These are phyloP conservation scores for Polygonum maritimum DNA, from an alignment of 148 eudicot genomes.

Conservation along the genomic window DNA sequence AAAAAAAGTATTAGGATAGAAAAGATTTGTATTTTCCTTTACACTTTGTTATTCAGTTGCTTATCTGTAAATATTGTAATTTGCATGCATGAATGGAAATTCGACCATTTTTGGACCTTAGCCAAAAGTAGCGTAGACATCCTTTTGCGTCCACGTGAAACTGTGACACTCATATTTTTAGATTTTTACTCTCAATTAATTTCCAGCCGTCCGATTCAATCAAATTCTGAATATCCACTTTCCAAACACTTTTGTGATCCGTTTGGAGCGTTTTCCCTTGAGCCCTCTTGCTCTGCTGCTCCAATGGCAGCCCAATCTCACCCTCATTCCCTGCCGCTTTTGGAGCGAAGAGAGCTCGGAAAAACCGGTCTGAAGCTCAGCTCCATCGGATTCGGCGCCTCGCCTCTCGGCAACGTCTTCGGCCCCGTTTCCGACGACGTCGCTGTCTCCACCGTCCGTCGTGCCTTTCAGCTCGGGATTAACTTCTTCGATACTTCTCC, in stretches of 20 bases:
- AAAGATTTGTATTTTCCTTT: no score
- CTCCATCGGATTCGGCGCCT: constrained; percentile 87
- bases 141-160: background rate
- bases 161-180: no score
- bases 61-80: no score
- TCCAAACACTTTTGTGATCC: background rate
- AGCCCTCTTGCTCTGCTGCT: background rate
- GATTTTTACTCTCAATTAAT: background rate
- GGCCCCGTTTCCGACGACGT: constrained; percentile 62
- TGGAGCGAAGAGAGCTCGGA: constrained; percentile 67
- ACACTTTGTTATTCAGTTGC: no score
- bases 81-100: no score
- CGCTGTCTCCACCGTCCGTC: constrained; percentile 58
- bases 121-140: no score
- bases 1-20: no score
- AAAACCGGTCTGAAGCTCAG: constrained; percentile 81
- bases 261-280: background rate
- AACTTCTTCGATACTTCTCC: constrained; percentile 98
- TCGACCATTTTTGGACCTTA: no score
- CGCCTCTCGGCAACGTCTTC: constrained; percentile 91
- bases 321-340: background rate
- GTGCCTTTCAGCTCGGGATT: constrained; percentile 67
- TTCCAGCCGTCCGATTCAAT: background rate
- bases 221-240: background rate
- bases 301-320: constrained; percentile 2